Evolutionary conservation across 139 green algal genomes (phyloP).

Genomic region (Pycnococcus provasolii): DNA sequence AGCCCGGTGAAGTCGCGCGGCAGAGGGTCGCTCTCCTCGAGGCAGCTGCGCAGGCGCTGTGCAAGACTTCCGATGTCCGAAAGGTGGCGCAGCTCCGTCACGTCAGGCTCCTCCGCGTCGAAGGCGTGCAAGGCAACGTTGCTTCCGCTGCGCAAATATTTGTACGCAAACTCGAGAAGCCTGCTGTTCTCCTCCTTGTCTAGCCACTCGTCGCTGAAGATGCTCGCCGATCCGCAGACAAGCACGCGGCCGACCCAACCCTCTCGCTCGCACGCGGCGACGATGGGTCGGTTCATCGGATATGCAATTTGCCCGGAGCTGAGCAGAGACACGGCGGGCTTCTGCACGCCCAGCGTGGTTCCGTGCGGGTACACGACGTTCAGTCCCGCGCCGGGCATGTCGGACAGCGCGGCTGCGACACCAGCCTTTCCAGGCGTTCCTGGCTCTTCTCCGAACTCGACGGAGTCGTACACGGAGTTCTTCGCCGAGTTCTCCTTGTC

Average conservation of each 20-base stretch:
- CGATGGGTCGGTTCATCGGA: constrained; percentile 55
- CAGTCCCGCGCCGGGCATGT: constrained; percentile 29
- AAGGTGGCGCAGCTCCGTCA: constrained; percentile 52
- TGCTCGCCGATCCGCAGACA: constrained; percentile 51
- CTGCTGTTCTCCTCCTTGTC: constrained; percentile 72
- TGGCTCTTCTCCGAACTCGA: neutral
- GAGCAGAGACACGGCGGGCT: constrained; percentile 58
- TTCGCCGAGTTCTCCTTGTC: no score
- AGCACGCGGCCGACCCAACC: constrained; percentile 42
- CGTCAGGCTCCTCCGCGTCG: constrained; percentile 58
- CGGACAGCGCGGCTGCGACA: neutral
- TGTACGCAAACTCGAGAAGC: constrained; percentile 71
- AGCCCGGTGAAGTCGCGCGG: constrained; percentile 58
- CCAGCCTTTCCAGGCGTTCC: neutral
- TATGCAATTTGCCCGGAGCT: constrained; percentile 62
- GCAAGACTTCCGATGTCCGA: constrained; percentile 59
- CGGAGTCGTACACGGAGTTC: no score
- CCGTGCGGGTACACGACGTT: constrained; percentile 66
- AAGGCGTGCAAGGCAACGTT: constrained; percentile 43
- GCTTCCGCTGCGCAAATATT: constrained; percentile 49
- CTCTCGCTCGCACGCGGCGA: constrained; percentile 44
- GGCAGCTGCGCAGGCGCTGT: constrained; percentile 44
- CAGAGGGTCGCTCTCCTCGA: constrained; percentile 40
- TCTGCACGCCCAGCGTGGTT: constrained; percentile 53
- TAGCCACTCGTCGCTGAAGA: constrained; percentile 76